Conservation (phyloP, 2,329 filamentous ascomycete genomes). For the Cladosporium sp. region DNA sequence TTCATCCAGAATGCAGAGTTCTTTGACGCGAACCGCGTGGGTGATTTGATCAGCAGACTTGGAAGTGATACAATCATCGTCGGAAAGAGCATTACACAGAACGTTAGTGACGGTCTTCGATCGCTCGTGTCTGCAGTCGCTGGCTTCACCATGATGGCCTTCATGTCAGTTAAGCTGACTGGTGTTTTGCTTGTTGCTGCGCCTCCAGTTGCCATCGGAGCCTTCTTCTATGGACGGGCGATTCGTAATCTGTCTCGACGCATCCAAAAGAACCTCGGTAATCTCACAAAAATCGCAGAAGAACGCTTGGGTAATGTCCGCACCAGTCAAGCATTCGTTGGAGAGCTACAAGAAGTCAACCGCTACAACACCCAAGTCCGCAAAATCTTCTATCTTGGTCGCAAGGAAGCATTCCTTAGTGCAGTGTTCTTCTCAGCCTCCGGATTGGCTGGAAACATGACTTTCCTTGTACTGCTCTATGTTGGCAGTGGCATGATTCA, state of each 20-base stretch:
- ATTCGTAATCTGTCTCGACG: slow-evolving; percentile 86
- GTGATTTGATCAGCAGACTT: slow-evolving; percentile 90
- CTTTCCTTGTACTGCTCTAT: slow-evolving; percentile 83
- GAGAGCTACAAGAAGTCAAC: slow-evolving; percentile 81
- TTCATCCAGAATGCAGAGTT: slow-evolving; percentile 98
- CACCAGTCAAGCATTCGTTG: slow-evolving; percentile 93
- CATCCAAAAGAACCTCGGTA: slow-evolving; percentile 90
- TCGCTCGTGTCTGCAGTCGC: slow-evolving; percentile 85
- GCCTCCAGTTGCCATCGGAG: slow-evolving; percentile 83
- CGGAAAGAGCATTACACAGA: slow-evolving; percentile 97
- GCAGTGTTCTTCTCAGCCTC: slow-evolving; percentile 86
- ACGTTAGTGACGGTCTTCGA: slow-evolving; percentile 90
- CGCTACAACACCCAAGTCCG: slow-evolving; percentile 91
- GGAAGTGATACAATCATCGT: slow-evolving; percentile 97
- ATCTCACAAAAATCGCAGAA: slow-evolving; percentile 93
- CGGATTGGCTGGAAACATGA: slow-evolving; percentile 93
- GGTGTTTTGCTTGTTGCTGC: slow-evolving; percentile 82
- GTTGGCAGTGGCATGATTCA: slow-evolving; percentile 89
- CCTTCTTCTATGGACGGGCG: slow-evolving; percentile 84
- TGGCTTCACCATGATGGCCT: slow-evolving; percentile 91
- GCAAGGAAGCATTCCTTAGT: slow-evolving; percentile 78
- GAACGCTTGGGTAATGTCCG: slow-evolving; percentile 96
- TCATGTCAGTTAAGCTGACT: slow-evolving; percentile 85
- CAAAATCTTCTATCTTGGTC: slow-evolving; percentile 86
- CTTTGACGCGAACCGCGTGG: slow-evolving; percentile 95